phyloP scores from a whole-genome alignment of 192 early-diverging fungal genomes.

The Backusella westeae region DNA sequence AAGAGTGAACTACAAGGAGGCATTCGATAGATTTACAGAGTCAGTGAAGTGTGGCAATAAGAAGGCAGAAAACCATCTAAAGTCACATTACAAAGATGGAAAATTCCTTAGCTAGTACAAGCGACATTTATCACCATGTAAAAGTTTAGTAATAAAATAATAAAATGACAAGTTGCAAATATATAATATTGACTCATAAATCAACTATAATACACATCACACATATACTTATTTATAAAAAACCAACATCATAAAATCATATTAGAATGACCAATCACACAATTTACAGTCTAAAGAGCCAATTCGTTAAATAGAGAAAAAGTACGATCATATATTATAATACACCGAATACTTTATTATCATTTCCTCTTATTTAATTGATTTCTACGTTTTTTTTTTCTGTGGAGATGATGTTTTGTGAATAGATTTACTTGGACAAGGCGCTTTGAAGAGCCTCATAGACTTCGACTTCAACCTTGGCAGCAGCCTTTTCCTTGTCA shows the following conservation, averaged over 20 bases:
- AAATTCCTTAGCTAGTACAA: background rate
- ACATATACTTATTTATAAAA: too few species aligned
- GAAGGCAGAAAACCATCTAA: background rate
- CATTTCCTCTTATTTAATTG: background rate
- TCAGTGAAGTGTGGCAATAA: background rate
- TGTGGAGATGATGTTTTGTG: background rate
- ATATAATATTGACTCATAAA: too few species aligned
- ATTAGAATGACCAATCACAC: background rate
- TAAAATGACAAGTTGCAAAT: too few species aligned
- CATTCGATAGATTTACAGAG: background rate
- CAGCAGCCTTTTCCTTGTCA: constrained; percentile 78
- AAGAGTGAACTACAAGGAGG: background rate
- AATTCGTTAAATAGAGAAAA: background rate
- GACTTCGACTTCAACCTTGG: constrained; percentile 85
- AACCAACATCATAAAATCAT: too few species aligned
- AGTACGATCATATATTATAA: background rate
- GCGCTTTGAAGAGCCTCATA: constrained; percentile 85
- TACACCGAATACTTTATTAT: constrained; percentile 2
- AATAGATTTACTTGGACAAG: constrained; percentile 41
- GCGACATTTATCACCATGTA: background rate
- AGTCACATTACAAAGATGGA: background rate
- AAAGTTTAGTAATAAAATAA: too few species aligned
- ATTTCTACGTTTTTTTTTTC: background rate
- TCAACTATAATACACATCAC: too few species aligned
- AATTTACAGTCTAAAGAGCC: background rate